Conservation (phyloP, 2,329 filamentous ascomycete genomes). For the Corniculantispora saksenae region DNA sequence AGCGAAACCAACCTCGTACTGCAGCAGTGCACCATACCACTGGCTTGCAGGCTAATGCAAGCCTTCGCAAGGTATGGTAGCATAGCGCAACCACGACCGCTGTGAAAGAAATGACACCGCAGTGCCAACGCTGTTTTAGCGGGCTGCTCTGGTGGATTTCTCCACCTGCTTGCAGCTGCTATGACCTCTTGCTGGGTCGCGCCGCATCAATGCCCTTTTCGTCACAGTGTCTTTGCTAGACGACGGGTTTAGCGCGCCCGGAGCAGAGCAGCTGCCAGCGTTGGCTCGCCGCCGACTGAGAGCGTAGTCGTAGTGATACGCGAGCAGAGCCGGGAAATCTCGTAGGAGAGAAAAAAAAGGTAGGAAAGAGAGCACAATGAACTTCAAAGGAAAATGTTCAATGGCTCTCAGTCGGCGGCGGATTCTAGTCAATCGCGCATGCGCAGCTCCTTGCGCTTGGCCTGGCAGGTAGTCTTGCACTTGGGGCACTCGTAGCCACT, state of each 20-base stretch:
- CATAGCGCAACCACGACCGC: neutral
- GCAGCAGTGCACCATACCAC: neutral
- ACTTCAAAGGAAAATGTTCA: neutral
- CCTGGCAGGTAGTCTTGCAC: slow-evolving; percentile 50
- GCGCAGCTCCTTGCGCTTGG: slow-evolving; percentile 41
- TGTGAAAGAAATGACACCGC: neutral
- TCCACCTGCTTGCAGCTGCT: neutral
- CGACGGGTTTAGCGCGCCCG: neutral
- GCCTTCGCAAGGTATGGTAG: neutral
- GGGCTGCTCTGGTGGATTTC: neutral
- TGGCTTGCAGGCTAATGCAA: neutral
- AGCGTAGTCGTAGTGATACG: slow-evolving; percentile 5
- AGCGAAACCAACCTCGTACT: neutral
- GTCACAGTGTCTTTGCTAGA: neutral
- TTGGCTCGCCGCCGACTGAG: slow-evolving; percentile 13
- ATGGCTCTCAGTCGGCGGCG: slow-evolving; percentile 1
- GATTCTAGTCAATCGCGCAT: slow-evolving; percentile 25
- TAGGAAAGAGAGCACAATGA: slow-evolving; percentile 1
- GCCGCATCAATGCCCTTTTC: neutral
- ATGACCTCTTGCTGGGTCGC: neutral
- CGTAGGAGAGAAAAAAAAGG: neutral
- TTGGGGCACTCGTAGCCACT: slow-evolving; percentile 47
- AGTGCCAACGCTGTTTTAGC: slow-evolving; percentile 1
- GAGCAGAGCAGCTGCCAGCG: neutral
- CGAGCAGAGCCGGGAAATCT: neutral